Evolutionary conservation across 768 basidiomycete species (phyloP).

Genomic region (Myochromella boudieri): DNA sequence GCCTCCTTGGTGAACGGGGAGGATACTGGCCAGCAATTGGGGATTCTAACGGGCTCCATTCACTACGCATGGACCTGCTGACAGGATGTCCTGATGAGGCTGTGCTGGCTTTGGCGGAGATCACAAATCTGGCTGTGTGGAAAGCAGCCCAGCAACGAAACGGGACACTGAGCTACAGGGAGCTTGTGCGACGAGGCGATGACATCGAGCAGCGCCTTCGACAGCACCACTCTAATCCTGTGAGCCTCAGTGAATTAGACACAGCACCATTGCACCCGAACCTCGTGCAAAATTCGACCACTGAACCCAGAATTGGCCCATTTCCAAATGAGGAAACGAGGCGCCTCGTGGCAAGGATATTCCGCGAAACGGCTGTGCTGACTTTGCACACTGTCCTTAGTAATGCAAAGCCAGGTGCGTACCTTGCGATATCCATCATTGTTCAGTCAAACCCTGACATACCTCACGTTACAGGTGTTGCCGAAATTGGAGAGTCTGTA

Average conservation of each 20-base stretch:
- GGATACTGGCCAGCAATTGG: conserved; percentile 45
- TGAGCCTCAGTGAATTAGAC: conserved; percentile 30
- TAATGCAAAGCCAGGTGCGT: conserved; percentile 67
- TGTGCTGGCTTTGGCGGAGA: conserved; percentile 73
- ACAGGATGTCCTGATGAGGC: conserved; percentile 81
- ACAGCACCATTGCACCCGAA: conserved; percentile 41
- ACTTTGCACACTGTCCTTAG: conserved; percentile 73
- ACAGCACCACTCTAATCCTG: conserved; percentile 35
- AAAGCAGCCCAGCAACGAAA: conserved; percentile 63
- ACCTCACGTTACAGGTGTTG: conserved; percentile 48
- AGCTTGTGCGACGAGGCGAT: conserved; percentile 73
- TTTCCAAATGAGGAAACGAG: conserved; percentile 47
- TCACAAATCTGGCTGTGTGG: conserved; percentile 74
- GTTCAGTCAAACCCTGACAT: conserved; percentile 1
- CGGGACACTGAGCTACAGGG: conserved; percentile 69
- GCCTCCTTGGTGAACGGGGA: conserved; percentile 54
- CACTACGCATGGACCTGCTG: conserved; percentile 63
- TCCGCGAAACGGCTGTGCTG: conserved; percentile 62
- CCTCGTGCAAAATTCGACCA: conserved; percentile 28
- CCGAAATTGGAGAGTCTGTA: conserved; percentile 65
- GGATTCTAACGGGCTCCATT: conserved; percentile 32
- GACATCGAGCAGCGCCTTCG: conserved; percentile 67
- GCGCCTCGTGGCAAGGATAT: conserved; percentile 51
- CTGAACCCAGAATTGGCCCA: conserved; percentile 28
- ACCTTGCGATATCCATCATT: conserved; percentile 6